A percentile compares a stretch with the other conserved stretches of the same genome.
Evolutionary conservation across 306 rosid species (phyloP).

Genomic region (Casuarina cunninghamiana): DNA sequence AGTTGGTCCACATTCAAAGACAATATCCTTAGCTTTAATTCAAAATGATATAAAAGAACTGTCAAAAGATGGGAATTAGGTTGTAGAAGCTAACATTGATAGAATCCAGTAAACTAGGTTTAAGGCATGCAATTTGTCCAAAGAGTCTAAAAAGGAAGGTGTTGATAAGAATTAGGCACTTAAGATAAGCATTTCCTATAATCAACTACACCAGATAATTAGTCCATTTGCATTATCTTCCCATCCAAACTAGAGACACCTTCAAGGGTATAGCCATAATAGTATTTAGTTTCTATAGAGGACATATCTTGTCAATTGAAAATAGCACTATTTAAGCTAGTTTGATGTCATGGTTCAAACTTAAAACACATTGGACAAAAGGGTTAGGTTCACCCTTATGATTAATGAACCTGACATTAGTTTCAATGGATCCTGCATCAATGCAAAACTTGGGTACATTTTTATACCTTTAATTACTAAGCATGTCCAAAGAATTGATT

Average conservation of each 20-base stretch:
- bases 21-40: slow-evolving; percentile 91
- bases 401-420: slow-evolving; percentile 81
- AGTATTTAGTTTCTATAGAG: slow-evolving; percentile 96
- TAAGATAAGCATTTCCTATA: slow-evolving; percentile 75
- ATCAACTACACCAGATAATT: slow-evolving; percentile 81
- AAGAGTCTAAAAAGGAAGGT: not conserved
- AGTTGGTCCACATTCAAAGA: slow-evolving; percentile 88
- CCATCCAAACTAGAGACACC: slow-evolving; percentile 69
- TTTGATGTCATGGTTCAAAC: slow-evolving; percentile 33
- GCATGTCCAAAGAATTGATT: slow-evolving; percentile 21
- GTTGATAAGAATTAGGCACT: slow-evolving; percentile 11
- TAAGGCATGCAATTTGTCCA: not conserved
- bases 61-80: no score
- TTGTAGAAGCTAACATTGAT: not conserved
- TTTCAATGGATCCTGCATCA: slow-evolving; percentile 83
- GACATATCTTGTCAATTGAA: slow-evolving; percentile 95
- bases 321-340: slow-evolving; percentile 82
- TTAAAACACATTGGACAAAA: slow-evolving; percentile 78
- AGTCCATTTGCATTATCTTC: slow-evolving; percentile 75
- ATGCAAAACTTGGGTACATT: slow-evolving; percentile 75
- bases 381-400: slow-evolving; percentile 92
- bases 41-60: not conserved
- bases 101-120: not conserved
- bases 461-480: slow-evolving; percentile 56
- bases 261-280: slow-evolving; percentile 35